Conservation (phyloP, 129 eudicot species). For the sunflower (Helianthus annuus) region HanXRQr2.0-SUNRISE NC_035444.2:146396477-146396976, state of each 20-base stretch:
- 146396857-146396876: no score
- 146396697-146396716: no score
- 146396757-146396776: no score
- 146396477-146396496: slow-evolving; percentile 16
- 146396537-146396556: slow-evolving; percentile 39
- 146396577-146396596: no score
- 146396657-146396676: slow-evolving; percentile 22
- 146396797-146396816: no score
- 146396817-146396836: no score
- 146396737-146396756: no score
- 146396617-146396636: slow-evolving; percentile 18
- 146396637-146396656: neutral
- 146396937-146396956: slow-evolving; percentile 3
- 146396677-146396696: no score
- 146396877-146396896: slow-evolving; percentile 23
- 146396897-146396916: slow-evolving; percentile 18
- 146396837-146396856: no score
- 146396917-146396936: neutral
- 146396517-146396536: slow-evolving; percentile 12
- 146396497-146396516: slow-evolving; percentile 12
- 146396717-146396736: no score
- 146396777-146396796: no score
- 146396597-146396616: slow-evolving; percentile 36
- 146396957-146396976: neutral
- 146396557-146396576: neutral